phyloP scores from a whole-genome alignment of 805 yeast species.

The Candida gorgasii region DNA sequence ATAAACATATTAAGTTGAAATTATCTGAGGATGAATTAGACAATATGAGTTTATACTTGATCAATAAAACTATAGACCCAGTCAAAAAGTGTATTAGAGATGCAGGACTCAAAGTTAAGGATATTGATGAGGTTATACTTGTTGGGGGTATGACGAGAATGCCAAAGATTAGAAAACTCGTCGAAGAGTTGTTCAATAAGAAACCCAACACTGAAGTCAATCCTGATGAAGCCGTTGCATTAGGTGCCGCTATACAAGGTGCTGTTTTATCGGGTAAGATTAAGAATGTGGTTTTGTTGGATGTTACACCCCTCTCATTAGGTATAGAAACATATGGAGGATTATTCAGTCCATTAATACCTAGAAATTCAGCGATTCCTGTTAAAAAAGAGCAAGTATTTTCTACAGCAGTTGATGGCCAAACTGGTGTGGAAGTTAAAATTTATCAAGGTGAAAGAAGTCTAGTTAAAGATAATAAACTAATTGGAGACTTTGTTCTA shows the following conservation, averaged over 20 bases:
- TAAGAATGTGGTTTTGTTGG: constrained; percentile 72
- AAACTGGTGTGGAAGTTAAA: constrained; percentile 78
- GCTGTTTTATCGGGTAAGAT: constrained; percentile 83
- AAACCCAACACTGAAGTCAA: constrained; percentile 72
- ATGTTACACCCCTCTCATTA: constrained; percentile 79
- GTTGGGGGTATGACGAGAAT: constrained; percentile 92
- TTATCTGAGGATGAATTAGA: constrained; percentile 71
- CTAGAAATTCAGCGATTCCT: constrained; percentile 78
- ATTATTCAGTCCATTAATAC: constrained; percentile 74
- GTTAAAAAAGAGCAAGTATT: constrained; percentile 71
- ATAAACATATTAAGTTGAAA: constrained; percentile 58
- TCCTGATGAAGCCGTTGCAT: constrained; percentile 92
- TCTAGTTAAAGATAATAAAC: constrained; percentile 72
- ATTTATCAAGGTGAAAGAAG: constrained; percentile 84
- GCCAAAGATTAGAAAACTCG: constrained; percentile 74
- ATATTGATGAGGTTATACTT: constrained; percentile 70
- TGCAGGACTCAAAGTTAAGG: constrained; percentile 64
- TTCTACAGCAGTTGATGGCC: constrained; percentile 83
- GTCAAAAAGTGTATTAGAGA: constrained; percentile 74
- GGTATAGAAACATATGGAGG: constrained; percentile 89
- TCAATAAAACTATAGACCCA: constrained; percentile 68
- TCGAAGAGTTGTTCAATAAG: constrained; percentile 57
- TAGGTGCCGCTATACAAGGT: constrained; percentile 90
- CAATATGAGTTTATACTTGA: constrained; percentile 61
- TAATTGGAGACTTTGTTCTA: constrained; percentile 73